Conservation (phyloP, 2,329 filamentous ascomycete species). For the Diplodia intermedia region DNA sequence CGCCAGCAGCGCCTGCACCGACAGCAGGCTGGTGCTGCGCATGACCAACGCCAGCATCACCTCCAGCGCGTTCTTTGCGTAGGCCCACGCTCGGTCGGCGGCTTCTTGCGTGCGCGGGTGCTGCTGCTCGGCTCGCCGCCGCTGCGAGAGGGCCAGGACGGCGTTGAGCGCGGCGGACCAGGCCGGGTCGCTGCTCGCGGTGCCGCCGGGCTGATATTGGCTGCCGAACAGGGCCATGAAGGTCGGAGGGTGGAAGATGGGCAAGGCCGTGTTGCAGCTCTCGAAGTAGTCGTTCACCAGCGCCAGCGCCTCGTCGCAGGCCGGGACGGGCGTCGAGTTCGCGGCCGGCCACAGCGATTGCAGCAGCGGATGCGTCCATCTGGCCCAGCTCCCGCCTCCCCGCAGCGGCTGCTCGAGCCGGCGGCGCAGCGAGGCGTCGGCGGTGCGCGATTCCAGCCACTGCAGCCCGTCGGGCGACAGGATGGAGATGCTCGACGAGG, state of each 20-base stretch:
- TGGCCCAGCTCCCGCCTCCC: conserved; percentile 15
- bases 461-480: conserved; percentile 18
- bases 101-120: not conserved
- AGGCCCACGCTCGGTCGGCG: conserved; percentile 8
- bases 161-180: conserved; percentile 16
- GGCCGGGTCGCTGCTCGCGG: not conserved
- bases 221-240: conserved; percentile 21
- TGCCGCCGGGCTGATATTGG: not conserved
- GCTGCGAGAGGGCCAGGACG: conserved; percentile 12
- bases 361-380: conserved; percentile 18
- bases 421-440: conserved; percentile 24
- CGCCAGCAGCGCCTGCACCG: not conserved
- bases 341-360: not conserved
- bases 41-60: not conserved
- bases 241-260: conserved; percentile 14
- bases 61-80: conserved; percentile 19
- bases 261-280: conserved; percentile 9
- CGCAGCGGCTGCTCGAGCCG: conserved; percentile 20
- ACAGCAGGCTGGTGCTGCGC: conserved; percentile 22
- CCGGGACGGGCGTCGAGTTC: not conserved
- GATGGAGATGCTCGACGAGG: conserved; percentile 21
- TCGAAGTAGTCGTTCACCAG: conserved; percentile 17
- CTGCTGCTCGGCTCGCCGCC: conserved; percentile 17
- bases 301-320: not conserved
- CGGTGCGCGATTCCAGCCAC: conserved; percentile 18